Evolutionary conservation across 2,329 filamentous ascomycete genomes (phyloP), one percentile per base, ranked within the genome.

Genomic region (Ceratocystis smalleyi): DNA sequence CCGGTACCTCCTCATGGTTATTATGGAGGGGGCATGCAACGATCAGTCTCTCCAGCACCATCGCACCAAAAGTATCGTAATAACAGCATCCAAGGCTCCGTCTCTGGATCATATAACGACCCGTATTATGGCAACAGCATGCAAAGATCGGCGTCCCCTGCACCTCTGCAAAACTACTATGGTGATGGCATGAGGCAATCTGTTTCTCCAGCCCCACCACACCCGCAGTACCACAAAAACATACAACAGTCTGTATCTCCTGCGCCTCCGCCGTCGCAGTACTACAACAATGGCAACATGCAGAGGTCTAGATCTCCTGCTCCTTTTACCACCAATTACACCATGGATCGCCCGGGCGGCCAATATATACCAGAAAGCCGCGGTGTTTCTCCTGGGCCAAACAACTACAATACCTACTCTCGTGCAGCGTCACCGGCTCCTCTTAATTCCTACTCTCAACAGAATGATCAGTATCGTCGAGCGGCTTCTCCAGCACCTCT

Each of bases 381-480:
- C 49, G 65, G 54, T 30, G 68, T 69, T 73, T 74, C 12, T 70
- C 73, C 19, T 71, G 35, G 70, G 17, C 71, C 68, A 67, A 71
- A 72, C 63, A 66, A 67, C 43, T 67, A 68, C 65, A 60, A 59
- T 27, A 62, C 45, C 40, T 65, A 69, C 71, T 71, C 65, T 69
- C 69, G 72, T 71, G 73, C 71, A 45, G 72, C 70, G 66, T 82
- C 77, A 69, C 78, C 74, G 67, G 73, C 71, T 51, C 72, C 73
- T 12, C 67, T 71, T 10, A 68, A 69, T 59, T 43, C 17, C 12
- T 64, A 66, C 10, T 35, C 54, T 2, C 68, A 70, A 12, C 70
- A 74, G 15, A 61, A 66, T 22, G 62, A 66, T 12, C 65, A 66
- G 60, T 70, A 68, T 55, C 71, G 69, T 35, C 72, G 75, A 66